Percentiles rank a stretch among this genome's conserved stretches.
These are phyloP conservation scores for Penicillium simplicissimum DNA, from an alignment of 495 filamentous ascomycete genomes.

Conservation along the genomic window DNA sequence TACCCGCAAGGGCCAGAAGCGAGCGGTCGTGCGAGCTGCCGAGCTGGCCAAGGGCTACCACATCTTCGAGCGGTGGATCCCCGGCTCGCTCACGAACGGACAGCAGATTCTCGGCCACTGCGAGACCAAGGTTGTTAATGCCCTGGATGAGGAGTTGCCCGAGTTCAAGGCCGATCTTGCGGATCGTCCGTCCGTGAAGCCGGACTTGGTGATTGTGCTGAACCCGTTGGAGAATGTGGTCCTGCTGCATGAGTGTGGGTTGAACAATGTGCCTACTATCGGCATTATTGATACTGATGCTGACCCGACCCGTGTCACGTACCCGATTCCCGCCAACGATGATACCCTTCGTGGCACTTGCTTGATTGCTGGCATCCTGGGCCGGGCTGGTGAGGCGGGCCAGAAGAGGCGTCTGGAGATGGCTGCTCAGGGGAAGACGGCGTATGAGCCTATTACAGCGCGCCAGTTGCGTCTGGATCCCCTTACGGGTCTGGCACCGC, in stretches of 20 bases:
- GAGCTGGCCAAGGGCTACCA: conserved; percentile 77
- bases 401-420: conserved; percentile 61
- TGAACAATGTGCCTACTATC: conserved; percentile 89
- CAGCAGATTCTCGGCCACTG: conserved; percentile 76
- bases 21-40: conserved; percentile 77
- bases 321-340: conserved; percentile 95
- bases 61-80: conserved; percentile 91
- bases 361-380: conserved; percentile 83
- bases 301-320: conserved; percentile 91
- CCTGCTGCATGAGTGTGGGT: conserved; percentile 84
- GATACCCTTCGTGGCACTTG: conserved; percentile 82
- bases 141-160: conserved; percentile 63
- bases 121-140: conserved; percentile 67
- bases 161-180: conserved; percentile 63
- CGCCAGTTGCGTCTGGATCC: conserved; percentile 32
- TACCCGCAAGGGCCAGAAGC: conserved; percentile 75
- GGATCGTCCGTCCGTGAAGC: conserved; percentile 66
- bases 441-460: conserved; percentile 52
- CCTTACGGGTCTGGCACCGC: conserved; percentile 22
- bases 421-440: conserved; percentile 59
- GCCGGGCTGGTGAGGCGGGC: conserved; percentile 78
- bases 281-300: conserved; percentile 93
- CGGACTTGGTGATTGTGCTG: conserved; percentile 89
- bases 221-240: conserved; percentile 92
- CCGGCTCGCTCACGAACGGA: conserved; percentile 90